Evolutionary conservation across 352 stramenopile species (phyloP), one percentile per base, ranked within the genome.

Genomic region (Globisporangium cylindrosporum): DNA sequence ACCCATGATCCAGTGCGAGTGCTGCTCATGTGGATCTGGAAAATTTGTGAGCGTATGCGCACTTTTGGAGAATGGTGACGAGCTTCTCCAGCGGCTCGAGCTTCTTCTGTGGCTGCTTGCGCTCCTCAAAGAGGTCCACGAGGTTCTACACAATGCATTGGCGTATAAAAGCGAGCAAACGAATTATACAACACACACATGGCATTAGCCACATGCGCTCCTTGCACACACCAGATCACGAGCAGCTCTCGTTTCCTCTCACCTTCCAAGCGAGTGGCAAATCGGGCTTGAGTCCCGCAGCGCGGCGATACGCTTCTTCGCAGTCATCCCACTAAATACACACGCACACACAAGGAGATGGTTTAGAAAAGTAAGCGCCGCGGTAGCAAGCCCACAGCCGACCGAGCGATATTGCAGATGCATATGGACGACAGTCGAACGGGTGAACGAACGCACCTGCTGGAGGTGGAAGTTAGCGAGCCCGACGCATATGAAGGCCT

Each of bases 231-330:
- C 3, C 18, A 41, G 18, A 25, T 32, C 32, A 36, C 54, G 15
- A 36, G 15, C 24, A 29, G 8, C 15, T 22, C 9, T 15, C 24
- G 29, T 18, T 18, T 5, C n/a, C 22, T 12, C 59, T 20, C 27
- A 94, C 88, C 84, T 95, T 96, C 87, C 89, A 95, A 0, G 83
- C 76, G n/a, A 80, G 76, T 4, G 89, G 87, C 27, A 91, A 67
- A 9, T 92, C 86, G 0, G 87, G 83, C 58, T 93, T 91, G 24
- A 96, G 74, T 14, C 80, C 82, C 0, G 82, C 79, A 12, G 86
- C 89, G 12, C 86, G 80, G 0, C 75, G 77, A 59, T 88, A 91
- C 43, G 89, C 86, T 4, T 83, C 77, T 65, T 94, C 85, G 10
- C 80, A 78, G 61, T 93, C 81, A 36, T 89, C 79, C 74, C 76